Evolutionary conservation across 768 basidiomycete genomes (phyloP).

Genomic region (Trametes elegans): DNA sequence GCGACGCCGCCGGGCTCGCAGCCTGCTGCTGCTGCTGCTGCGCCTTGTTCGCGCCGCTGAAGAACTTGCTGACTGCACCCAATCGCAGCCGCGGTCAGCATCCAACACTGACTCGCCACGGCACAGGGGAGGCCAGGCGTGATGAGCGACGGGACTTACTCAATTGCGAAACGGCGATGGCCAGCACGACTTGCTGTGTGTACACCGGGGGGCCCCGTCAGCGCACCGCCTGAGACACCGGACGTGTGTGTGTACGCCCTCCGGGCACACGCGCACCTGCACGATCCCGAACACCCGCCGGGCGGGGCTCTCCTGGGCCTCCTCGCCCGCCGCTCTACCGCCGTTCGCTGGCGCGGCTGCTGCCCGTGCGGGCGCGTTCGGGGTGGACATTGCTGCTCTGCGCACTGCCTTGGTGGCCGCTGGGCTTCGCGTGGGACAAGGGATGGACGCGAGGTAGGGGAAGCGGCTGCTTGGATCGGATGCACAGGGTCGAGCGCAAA

Average conservation of each 20-base stretch:
- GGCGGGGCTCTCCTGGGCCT: slow-evolving; percentile 35
- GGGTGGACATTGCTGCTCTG: slow-evolving; percentile 21
- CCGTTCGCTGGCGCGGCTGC: slow-evolving; percentile 21
- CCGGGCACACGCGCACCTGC: slow-evolving; percentile 47
- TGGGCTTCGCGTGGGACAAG: slow-evolving; percentile 38
- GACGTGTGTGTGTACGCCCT: no score
- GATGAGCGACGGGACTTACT: slow-evolving; percentile 37
- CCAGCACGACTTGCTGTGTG: slow-evolving; percentile 62
- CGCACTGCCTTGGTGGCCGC: slow-evolving; percentile 4
- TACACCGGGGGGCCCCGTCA: neutral
- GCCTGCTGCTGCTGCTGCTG: slow-evolving; percentile 27
- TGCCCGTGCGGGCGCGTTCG: slow-evolving; percentile 22
- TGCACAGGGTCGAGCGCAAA: no score
- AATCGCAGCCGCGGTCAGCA: neutral
- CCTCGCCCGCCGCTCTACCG: slow-evolving; percentile 23
- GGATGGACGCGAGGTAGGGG: no score
- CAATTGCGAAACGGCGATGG: slow-evolving; percentile 66
- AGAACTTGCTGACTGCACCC: slow-evolving; percentile 44
- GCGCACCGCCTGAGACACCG: neutral
- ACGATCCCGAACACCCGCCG: slow-evolving; percentile 37
- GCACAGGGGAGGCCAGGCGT: neutral
- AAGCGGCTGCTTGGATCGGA: no score
- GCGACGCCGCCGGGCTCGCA: slow-evolving; percentile 7
- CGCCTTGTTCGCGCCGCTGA: no score
- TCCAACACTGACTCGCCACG: neutral